phyloP scores from a whole-genome alignment of 139 green algal species.

The Coccomyxa sp. region DNA sequence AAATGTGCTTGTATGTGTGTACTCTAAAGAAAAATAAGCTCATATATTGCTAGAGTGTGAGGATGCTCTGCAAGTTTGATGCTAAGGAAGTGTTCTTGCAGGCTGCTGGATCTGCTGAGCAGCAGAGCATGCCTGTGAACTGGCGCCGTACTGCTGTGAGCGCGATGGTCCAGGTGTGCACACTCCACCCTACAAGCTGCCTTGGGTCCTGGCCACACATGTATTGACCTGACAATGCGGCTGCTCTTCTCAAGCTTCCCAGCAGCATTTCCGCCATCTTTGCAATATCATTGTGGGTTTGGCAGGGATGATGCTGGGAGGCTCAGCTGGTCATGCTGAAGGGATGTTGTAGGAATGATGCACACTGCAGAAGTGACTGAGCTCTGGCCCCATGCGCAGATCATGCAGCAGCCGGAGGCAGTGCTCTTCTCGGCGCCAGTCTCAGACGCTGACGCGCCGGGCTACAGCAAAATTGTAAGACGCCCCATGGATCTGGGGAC shows the following conservation, averaged over 20 bases:
- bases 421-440: constrained; percentile 29
- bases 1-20: no score
- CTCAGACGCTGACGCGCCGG: constrained; percentile 15
- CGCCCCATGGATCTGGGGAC: constrained; percentile 55
- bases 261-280: background rate
- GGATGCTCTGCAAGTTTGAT: no score
- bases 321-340: background rate
- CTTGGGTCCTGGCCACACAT: background rate
- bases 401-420: constrained; percentile 9
- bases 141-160: background rate
- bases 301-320: background rate
- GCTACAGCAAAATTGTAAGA: constrained; percentile 30
- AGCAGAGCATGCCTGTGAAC: background rate
- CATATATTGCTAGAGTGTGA: no score
- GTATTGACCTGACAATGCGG: background rate
- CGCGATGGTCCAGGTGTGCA: background rate
- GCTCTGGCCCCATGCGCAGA: background rate
- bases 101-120: no score
- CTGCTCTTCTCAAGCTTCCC: background rate
- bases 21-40: no score
- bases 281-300: background rate
- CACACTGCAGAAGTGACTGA: background rate
- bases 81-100: no score
- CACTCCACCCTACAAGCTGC: background rate
- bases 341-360: no score